A percentile compares a stretch with the other conserved stretches of the same genome.
These are phyloP conservation scores for Alternaria sp. DNA, from an alignment of 2,329 filamentous ascomycete species.

Conservation along the genomic window DNA sequence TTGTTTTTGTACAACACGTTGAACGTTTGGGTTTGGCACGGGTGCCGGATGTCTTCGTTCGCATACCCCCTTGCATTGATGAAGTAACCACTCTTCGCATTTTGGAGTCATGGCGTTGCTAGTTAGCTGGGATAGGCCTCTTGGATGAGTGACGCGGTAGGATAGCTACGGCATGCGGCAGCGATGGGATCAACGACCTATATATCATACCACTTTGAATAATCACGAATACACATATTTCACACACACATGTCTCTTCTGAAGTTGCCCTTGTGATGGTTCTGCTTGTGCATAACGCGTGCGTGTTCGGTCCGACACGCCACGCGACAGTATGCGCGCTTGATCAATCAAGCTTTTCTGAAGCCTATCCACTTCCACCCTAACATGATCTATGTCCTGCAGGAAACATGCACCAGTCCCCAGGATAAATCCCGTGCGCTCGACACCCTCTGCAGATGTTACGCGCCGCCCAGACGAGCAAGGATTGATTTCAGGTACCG, in stretches of 20 bases:
- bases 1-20: slow-evolving; percentile 37
- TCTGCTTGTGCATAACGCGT: neutral
- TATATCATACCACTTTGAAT: slow-evolving; percentile 14
- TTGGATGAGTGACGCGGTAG: slow-evolving; percentile 23
- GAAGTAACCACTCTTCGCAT: slow-evolving; percentile 40
- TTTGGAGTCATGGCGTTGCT: slow-evolving; percentile 27
- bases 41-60: slow-evolving; percentile 36
- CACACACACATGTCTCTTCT: neutral
- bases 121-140: slow-evolving; percentile 9
- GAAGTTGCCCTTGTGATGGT: neutral
- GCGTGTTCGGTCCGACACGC: neutral
- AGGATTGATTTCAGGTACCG: neutral
- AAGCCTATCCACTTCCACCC: neutral
- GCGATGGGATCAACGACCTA: slow-evolving; percentile 22
- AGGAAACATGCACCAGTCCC: neutral
- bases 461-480: neutral
- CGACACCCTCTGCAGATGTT: neutral
- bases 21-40: slow-evolving; percentile 19
- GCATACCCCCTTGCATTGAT: slow-evolving; percentile 44
- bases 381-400: neutral
- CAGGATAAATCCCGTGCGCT: neutral
- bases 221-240: slow-evolving; percentile 27
- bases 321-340: slow-evolving; percentile 1
- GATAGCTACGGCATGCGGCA: slow-evolving; percentile 14
- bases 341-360: slow-evolving; percentile 6